Percentiles rank a stretch among this genome's conserved stretches.
These are phyloP conservation scores for Linnemannia elongata DNA, from an alignment of 192 early-diverging fungal species.

Conservation along the genomic window DNA sequence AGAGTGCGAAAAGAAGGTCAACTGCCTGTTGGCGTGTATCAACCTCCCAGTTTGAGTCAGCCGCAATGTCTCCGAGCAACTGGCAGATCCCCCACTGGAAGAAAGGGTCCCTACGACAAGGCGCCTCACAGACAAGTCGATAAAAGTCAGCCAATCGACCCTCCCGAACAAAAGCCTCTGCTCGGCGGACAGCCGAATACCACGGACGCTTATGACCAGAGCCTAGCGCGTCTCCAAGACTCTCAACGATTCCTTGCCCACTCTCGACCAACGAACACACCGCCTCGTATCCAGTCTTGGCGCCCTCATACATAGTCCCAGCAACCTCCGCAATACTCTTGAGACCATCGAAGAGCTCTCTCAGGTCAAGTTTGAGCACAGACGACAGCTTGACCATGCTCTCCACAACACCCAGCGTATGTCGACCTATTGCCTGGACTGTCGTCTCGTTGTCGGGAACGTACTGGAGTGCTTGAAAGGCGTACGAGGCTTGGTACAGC, in stretches of 20 bases:
- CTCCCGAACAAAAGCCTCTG: neutral
- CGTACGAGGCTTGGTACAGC: slow-evolving; percentile 2
- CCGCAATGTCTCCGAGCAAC: neutral
- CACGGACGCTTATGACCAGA: neutral
- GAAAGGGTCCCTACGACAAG: neutral
- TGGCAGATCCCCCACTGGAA: slow-evolving; percentile 16
- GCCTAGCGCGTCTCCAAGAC: neutral
- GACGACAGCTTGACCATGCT: neutral
- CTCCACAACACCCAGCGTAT: neutral
- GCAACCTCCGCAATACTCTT: neutral
- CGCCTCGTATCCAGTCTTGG: neutral
- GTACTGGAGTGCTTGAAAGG: slow-evolving; percentile 6
- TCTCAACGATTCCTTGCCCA: neutral
- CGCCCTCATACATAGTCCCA: neutral
- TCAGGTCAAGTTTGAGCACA: neutral
- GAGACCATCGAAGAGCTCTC: neutral
- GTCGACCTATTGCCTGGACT: neutral
- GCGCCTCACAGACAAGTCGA: neutral
- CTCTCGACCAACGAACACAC: neutral
- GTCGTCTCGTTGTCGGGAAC: neutral
- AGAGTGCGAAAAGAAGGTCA: neutral
- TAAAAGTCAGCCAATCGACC: neutral
- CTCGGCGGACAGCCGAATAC: slow-evolving; percentile 7
- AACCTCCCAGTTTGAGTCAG: neutral
- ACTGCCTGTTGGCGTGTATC: neutral